Evolutionary conservation across 768 basidiomycete genomes (phyloP).

Genomic region (Suillus occidentalis): DNA sequence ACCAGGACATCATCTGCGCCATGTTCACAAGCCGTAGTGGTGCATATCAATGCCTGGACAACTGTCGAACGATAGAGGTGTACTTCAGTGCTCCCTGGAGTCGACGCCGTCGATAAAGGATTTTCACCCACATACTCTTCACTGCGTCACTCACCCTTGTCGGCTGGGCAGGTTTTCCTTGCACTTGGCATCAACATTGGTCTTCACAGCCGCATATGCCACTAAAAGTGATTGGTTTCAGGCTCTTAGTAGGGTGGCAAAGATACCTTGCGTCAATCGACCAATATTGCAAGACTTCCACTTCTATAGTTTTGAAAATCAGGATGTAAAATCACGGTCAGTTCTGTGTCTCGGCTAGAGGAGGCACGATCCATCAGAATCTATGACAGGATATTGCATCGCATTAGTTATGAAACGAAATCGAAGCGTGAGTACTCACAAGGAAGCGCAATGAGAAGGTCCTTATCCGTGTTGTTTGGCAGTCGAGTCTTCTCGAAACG

Average conservation of each 20-base stretch:
- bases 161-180: background rate
- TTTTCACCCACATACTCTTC: background rate
- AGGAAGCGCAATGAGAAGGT: background rate
- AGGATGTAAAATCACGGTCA: background rate
- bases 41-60: too few relatives aligned
- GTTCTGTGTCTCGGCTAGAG: background rate
- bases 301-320: background rate
- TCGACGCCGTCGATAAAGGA: background rate
- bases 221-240: background rate
- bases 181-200: background rate
- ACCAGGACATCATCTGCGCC: background rate
- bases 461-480: background rate
- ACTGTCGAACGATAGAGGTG: background rate
- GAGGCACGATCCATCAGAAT: background rate
- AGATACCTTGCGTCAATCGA: too few relatives aligned
- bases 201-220: background rate
- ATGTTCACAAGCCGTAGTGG: background rate
- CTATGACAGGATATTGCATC: background rate
- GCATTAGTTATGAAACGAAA: background rate
- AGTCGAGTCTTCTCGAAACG: background rate
- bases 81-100: background rate
- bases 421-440: background rate
- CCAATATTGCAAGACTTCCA: background rate
- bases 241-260: background rate
- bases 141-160: too few relatives aligned